Evolutionary conservation across 495 filamentous ascomycete genomes (phyloP), one percentile per base, ranked within the genome.

Genomic region (Polyplosphaeria fusca): DNA sequence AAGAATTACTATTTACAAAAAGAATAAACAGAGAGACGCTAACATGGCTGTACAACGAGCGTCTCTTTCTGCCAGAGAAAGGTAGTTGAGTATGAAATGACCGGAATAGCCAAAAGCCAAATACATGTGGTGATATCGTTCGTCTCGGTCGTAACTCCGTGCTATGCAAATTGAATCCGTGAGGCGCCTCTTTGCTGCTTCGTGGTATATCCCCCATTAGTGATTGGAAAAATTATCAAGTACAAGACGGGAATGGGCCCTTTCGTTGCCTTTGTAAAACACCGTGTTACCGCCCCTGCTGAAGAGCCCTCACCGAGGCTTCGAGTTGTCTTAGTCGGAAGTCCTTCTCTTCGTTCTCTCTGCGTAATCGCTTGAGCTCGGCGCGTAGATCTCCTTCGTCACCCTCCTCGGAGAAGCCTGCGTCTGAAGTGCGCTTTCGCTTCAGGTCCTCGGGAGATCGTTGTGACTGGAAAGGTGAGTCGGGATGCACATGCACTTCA

Each of bases 281-380:
- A 28, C 19, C 37, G 22, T 32, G 30, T 35, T 35, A 35, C 30
- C 30, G 7, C 7, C 30, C 47, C 16, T 46, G 49, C 41, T 60
- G 54, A 18, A 47, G 59, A 13, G 26, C 35, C 42, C 41, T 53
- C 26, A 67, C 51, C 5, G 61, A 55, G 19, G 44, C 53, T 58
- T 71, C 67, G 24, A 72, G 53, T 38, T 62, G 44, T 19, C 47
- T 40, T 2, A 72, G 52, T 14, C 62, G 56, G 0, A 46, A 47
- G 32, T 67, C 64, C 24, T 69, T 67, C 52, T 61, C 59, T 55
- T 79, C 70, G 24, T 79, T 78, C 65, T 86, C 82, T 25, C 67
- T 69, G 43, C 75, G 73, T 40, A 87, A 70, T 47, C 77, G 70
- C 58, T 82, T 82, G 5, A 83, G 65, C 51, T 85, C 82, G n/a